phyloP scores from a whole-genome alignment of 805 yeast genomes.

The Candida berthetii region DNA sequence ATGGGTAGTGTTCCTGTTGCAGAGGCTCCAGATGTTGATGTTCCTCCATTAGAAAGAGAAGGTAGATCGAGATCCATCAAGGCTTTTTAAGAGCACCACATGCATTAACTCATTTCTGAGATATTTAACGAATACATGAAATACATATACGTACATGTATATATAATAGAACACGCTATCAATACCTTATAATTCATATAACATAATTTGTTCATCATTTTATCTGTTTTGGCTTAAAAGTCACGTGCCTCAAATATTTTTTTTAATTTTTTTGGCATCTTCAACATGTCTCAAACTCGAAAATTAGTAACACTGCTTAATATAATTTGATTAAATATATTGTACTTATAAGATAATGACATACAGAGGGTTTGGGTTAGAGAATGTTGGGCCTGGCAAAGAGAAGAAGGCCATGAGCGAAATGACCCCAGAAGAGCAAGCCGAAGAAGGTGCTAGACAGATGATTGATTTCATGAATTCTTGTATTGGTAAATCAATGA shows the following conservation, averaged over 20 bases:
- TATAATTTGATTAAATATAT: too few relatives aligned
- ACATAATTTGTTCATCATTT: too few relatives aligned
- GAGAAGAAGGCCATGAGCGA: slow-evolving; percentile 48
- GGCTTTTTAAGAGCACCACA: not conserved
- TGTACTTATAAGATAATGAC: slow-evolving; percentile 25
- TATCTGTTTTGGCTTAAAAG: too few relatives aligned
- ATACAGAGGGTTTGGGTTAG: slow-evolving; percentile 36
- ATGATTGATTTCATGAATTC: slow-evolving; percentile 84
- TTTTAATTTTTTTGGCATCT: too few relatives aligned
- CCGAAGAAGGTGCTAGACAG: slow-evolving; percentile 79
- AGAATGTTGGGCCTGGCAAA: slow-evolving; percentile 31
- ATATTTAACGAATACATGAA: too few relatives aligned
- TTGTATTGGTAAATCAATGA: slow-evolving; percentile 89
- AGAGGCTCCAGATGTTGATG: slow-evolving; percentile 39
- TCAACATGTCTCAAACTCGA: too few relatives aligned
- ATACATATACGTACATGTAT: too few relatives aligned
- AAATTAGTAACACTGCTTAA: too few relatives aligned
- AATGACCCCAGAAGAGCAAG: slow-evolving; percentile 90
- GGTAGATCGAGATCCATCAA: slow-evolving; percentile 41
- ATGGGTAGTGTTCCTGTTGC: slow-evolving; percentile 85
- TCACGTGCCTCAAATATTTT: too few relatives aligned
- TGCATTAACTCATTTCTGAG: too few relatives aligned
- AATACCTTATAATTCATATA: too few relatives aligned
- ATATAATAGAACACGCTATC: too few relatives aligned
- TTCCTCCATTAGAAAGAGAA: slow-evolving; percentile 79